Evolutionary conservation across 371 early-diverging fungal species (phyloP), one percentile per base, ranked within the genome.

Genomic region (Scutellospora calospora): DNA sequence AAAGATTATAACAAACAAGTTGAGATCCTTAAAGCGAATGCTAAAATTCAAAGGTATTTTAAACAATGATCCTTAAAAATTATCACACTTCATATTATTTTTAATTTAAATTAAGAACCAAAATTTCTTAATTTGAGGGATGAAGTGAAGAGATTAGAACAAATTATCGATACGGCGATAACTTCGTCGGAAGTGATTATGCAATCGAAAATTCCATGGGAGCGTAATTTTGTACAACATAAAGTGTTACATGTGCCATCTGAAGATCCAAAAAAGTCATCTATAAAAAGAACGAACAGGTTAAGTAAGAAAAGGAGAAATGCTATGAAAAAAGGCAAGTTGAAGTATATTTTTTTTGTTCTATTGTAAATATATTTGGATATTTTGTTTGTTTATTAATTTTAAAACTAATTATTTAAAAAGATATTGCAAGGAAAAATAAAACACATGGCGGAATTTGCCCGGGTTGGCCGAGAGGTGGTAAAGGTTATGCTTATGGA

Each of bases 191-290:
- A 77, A 51, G 33, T 77, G 29, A 60, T 77, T 18, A 35, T 41
- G 25, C 45, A 77, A 52, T 77, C 78, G 11, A 77, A 77, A 65
- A 77, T 77, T 54, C 78, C 78, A 12, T 77, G 78, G 60, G 78
- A 65, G 45, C 63, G 78, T 22, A 45, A 65, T 77, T 65, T 77
- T 49, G 20, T 49, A 22, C 65, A 49, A 29, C 65, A 77, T 51
- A 77, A 77, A 65, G 78, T 77, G 25, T 38, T 77, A 49, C 25
- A 77, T 51, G 78, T 77, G 2, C 51, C 63, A 31, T 62, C 0
- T 25, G 45, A 45, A 45, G 45, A 45, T 45, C 45, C 45, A 45
- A 45, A 77, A 22, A 31, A 65, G 5, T 11, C 16, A 5, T n/a
- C 41, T 41, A 22, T 14, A 25, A 60, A 49, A 41, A 60, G 27